These are phyloP conservation scores for Fusarium pseudoanthophilum DNA, from an alignment of 2,329 filamentous ascomycete species.

Conservation along the genomic window DNA sequence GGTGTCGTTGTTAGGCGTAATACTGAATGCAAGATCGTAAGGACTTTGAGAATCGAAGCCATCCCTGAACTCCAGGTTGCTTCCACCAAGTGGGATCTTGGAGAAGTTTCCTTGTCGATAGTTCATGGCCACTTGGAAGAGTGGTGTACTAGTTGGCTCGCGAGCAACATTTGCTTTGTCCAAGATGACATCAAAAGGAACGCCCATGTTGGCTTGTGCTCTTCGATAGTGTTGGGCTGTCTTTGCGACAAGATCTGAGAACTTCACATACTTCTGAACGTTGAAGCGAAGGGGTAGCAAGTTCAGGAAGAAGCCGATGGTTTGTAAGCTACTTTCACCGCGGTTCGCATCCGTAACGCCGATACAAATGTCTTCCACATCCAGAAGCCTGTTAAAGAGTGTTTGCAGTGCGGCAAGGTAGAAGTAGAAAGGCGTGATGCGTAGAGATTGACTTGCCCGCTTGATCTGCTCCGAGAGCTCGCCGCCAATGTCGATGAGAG, in stretches of 20 bases:
- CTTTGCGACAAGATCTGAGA: neutral
- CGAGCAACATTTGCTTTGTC: neutral
- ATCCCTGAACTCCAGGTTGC: neutral
- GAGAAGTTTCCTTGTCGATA: slow-evolving; percentile 2
- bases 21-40: neutral
- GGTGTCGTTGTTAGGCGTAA: neutral
- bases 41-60: neutral
- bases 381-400: neutral
- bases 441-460: neutral
- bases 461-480: neutral
- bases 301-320: slow-evolving; percentile 2
- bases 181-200: neutral
- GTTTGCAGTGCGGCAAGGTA: neutral
- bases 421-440: neutral
- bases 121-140: slow-evolving; percentile 3
- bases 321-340: neutral
- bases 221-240: neutral
- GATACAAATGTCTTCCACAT: neutral
- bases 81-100: neutral
- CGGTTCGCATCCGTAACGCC: neutral
- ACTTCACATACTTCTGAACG: neutral
- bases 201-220: neutral
- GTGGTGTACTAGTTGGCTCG: neutral
- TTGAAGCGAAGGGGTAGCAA: neutral
- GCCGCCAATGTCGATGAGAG: neutral